Evolutionary conservation across 1,284 basidiomycete genomes (phyloP).

Genomic region (Irpex lacteus): DNA sequence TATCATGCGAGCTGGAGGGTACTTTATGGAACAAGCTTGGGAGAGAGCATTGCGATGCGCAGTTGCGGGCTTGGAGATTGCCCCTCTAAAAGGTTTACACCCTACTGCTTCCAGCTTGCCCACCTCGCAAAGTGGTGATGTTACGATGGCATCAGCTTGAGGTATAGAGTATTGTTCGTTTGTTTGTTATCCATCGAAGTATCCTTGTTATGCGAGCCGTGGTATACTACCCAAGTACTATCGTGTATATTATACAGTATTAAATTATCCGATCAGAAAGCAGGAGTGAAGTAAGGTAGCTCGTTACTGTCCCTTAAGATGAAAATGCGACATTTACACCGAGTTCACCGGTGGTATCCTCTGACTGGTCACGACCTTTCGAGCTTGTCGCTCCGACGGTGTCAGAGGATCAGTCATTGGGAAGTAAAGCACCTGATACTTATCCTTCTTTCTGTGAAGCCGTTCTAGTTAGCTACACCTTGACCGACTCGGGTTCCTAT

Average conservation of each 20-base stretch:
- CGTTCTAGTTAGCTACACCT: slow-evolving; percentile 16
- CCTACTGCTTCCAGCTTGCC: slow-evolving; percentile 13
- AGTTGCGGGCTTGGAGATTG: slow-evolving; percentile 71
- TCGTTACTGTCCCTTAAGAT: neutral
- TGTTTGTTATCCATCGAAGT: too few species aligned
- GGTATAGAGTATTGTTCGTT: too few species aligned
- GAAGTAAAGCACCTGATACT: slow-evolving; percentile 73
- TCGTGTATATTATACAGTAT: neutral
- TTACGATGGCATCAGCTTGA: slow-evolving; percentile 37
- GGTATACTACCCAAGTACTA: neutral
- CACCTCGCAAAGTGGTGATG: slow-evolving; percentile 21
- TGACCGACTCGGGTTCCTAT: neutral
- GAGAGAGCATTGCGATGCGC: slow-evolving; percentile 77
- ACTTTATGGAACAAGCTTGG: slow-evolving; percentile 82
- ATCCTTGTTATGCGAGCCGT: neutral
- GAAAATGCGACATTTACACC: too few species aligned
- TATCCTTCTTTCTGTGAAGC: slow-evolving; percentile 41
- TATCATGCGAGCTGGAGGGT: slow-evolving; percentile 84
- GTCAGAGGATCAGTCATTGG: slow-evolving; percentile 58
- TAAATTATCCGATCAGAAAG: neutral
- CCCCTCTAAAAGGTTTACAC: slow-evolving; percentile 32
- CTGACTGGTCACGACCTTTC: slow-evolving; percentile 53
- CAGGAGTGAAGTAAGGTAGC: neutral
- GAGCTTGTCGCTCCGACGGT: slow-evolving; percentile 42
- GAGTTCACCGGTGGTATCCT: slow-evolving; percentile 19